Percentiles rank a stretch among this genome's conserved stretches.
Conservation (phyloP, 495 filamentous ascomycete genomes). For the Aspergillus sclerotiicarbonarius region DNA sequence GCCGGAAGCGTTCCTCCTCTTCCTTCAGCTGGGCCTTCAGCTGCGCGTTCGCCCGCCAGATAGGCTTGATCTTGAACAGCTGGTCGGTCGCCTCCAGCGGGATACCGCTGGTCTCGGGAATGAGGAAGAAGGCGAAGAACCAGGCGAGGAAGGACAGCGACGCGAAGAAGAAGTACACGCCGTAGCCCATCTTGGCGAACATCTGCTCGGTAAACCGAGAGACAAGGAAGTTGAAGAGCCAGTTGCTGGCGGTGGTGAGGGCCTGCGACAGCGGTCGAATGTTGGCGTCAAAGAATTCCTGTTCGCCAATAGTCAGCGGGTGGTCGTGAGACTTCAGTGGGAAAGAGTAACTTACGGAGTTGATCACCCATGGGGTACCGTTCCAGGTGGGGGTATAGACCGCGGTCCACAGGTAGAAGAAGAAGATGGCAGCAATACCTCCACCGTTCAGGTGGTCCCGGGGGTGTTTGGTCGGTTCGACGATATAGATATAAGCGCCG, state of each 20-base stretch:
- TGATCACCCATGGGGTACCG: slow-evolving; percentile 64
- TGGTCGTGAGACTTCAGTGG: background rate
- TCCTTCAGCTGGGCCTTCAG: slow-evolving; percentile 30
- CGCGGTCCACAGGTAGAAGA: slow-evolving; percentile 76
- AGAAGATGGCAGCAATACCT: slow-evolving; percentile 68
- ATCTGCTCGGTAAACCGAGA: slow-evolving; percentile 71
- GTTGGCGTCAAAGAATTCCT: slow-evolving; percentile 61
- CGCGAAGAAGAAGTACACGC: slow-evolving; percentile 77
- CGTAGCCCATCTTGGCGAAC: slow-evolving; percentile 66
- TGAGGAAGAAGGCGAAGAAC: slow-evolving; percentile 63
- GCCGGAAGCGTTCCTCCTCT: slow-evolving; percentile 37
- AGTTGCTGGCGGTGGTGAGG: slow-evolving; percentile 65
- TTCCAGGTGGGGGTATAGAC: slow-evolving; percentile 76
- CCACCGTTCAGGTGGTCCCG: slow-evolving; percentile 43
- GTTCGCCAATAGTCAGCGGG: background rate
- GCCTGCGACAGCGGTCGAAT: slow-evolving; percentile 67
- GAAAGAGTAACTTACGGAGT: slow-evolving; percentile 36
- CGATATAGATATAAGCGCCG: slow-evolving; percentile 62
- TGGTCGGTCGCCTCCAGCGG: slow-evolving; percentile 50
- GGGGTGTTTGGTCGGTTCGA: slow-evolving; percentile 47
- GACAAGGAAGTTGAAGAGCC: slow-evolving; percentile 75
- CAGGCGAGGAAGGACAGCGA: slow-evolving; percentile 63
- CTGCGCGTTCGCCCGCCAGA: slow-evolving; percentile 50
- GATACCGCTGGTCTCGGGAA: slow-evolving; percentile 64
- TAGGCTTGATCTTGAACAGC: slow-evolving; percentile 56